Percentiles rank a stretch among this genome's conserved stretches.
These are phyloP conservation scores for Calonectria pauciramosa DNA, from an alignment of 2,329 filamentous ascomycete species.

Conservation along the genomic window DNA sequence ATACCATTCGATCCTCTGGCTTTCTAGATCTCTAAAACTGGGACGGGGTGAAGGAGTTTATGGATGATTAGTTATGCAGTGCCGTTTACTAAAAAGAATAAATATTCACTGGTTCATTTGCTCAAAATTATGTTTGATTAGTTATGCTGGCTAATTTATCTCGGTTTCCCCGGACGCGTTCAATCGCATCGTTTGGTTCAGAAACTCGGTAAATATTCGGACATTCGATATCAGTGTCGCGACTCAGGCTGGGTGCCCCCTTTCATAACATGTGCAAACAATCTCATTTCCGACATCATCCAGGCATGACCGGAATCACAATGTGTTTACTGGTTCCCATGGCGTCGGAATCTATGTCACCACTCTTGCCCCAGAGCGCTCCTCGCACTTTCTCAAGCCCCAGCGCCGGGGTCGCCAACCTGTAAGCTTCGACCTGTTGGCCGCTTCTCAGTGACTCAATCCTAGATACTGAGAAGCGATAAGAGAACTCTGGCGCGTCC, in stretches of 20 bases:
- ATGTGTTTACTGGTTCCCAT: slow-evolving; percentile 39
- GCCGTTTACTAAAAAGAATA: slow-evolving; percentile 36
- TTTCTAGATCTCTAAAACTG: slow-evolving; percentile 43
- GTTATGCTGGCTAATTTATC: slow-evolving; percentile 5
- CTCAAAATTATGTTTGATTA: slow-evolving; percentile 19
- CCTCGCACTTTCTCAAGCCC: slow-evolving; percentile 58
- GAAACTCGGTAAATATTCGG: slow-evolving; percentile 42
- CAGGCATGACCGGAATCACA: slow-evolving; percentile 39
- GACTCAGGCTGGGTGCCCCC: slow-evolving; percentile 27
- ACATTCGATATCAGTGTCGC: slow-evolving; percentile 34
- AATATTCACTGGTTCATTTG: slow-evolving; percentile 25
- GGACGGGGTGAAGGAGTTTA: slow-evolving; percentile 45
- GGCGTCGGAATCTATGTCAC: slow-evolving; percentile 23
- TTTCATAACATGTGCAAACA: slow-evolving; percentile 30
- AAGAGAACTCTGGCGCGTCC: slow-evolving; percentile 33
- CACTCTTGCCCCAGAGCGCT: slow-evolving; percentile 39
- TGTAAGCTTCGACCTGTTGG: slow-evolving; percentile 52
- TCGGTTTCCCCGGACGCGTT: background rate
- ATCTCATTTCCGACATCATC: slow-evolving; percentile 32
- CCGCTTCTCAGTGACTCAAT: slow-evolving; percentile 44
- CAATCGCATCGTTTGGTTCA: slow-evolving; percentile 39
- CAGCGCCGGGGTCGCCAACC: slow-evolving; percentile 63
- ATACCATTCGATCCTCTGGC: slow-evolving; percentile 45
- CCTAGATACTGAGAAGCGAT: slow-evolving; percentile 40
- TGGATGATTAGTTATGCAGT: slow-evolving; percentile 40